phyloP scores from a whole-genome alignment of 768 basidiomycete genomes.

The Boletus rufocinnamomeus region DNA sequence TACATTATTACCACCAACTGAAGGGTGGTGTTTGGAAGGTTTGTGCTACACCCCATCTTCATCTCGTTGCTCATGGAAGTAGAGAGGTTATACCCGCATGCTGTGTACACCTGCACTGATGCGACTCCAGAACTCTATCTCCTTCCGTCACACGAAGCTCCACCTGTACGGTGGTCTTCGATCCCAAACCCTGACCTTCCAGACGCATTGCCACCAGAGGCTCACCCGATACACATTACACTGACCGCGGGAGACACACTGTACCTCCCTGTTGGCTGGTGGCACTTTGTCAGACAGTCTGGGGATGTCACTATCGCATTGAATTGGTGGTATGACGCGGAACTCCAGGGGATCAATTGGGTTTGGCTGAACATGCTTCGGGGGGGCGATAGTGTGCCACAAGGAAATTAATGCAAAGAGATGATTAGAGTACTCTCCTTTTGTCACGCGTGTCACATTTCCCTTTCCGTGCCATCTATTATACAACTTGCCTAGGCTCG shows the following conservation, averaged over 20 bases:
- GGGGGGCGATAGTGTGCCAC: slow-evolving; percentile 24
- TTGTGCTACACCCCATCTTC: slow-evolving; percentile 11
- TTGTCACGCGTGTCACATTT: slow-evolving; percentile 23
- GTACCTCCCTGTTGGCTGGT: slow-evolving; percentile 94
- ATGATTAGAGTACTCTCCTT: background rate
- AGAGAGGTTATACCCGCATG: slow-evolving; percentile 70
- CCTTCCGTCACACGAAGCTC: slow-evolving; percentile 34
- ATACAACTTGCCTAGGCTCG: background rate
- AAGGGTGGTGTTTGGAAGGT: slow-evolving; percentile 84
- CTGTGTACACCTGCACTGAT: slow-evolving; percentile 51
- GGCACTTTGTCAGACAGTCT: slow-evolving; percentile 84
- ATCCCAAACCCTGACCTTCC: slow-evolving; percentile 57
- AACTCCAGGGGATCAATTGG: slow-evolving; percentile 72
- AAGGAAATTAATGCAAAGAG: slow-evolving; percentile 39
- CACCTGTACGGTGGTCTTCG: slow-evolving; percentile 81
- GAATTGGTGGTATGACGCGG: slow-evolving; percentile 91
- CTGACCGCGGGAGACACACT: slow-evolving; percentile 75
- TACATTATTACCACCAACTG: slow-evolving; percentile 85
- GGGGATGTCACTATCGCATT: slow-evolving; percentile 64
- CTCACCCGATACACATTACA: slow-evolving; percentile 67
- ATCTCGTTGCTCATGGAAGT: slow-evolving; percentile 16
- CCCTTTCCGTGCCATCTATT: background rate
- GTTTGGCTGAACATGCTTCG: slow-evolving; percentile 64
- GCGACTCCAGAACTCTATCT: slow-evolving; percentile 30
- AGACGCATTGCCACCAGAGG: slow-evolving; percentile 47